phyloP scores from a whole-genome alignment of 176 grass and related monocot genomes.

The Eragrostis curvula region DNA sequence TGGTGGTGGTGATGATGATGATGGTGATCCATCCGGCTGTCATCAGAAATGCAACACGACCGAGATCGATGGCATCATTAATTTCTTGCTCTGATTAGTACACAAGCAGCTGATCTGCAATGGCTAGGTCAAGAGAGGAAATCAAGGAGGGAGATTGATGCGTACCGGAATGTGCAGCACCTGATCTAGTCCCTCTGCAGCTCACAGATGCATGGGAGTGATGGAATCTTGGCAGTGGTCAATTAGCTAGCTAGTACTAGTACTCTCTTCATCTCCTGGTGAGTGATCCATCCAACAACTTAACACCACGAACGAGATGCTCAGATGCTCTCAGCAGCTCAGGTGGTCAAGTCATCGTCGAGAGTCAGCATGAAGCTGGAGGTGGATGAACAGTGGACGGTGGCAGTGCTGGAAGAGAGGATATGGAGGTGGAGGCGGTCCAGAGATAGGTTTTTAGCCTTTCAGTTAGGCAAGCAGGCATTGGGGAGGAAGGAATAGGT shows the following conservation, averaged over 20 bases:
- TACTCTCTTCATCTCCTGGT: conserved; percentile 14
- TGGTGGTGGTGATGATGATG: conserved; percentile 48
- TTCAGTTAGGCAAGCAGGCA: conserved; percentile 36
- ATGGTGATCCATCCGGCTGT: conserved; percentile 48
- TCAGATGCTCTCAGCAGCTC: conserved; percentile 28
- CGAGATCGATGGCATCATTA: too few relatives aligned
- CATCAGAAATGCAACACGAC: conserved; percentile 35
- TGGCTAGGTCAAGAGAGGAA: conserved; percentile 26
- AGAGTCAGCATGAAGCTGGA: conserved; percentile 46
- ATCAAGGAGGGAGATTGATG: conserved; percentile 8
- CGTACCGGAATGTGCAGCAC: conserved; percentile 34
- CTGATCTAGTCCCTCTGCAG: conserved; percentile 35
- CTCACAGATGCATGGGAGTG: conserved; percentile 26
- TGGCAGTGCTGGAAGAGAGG: conserved; percentile 31
- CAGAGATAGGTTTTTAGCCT: conserved; percentile 54
- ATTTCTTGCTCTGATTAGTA: conserved; percentile 50
- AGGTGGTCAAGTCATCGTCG: conserved; percentile 54
- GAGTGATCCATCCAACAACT: conserved; percentile 20
- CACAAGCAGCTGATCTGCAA: background rate
- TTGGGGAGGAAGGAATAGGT: background rate
- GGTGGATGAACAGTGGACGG: conserved; percentile 52
- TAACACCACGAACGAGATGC: conserved; percentile 1
- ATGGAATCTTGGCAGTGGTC: conserved; percentile 20
- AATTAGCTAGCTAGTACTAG: background rate
- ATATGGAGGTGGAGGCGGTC: conserved; percentile 30